A percentile compares a stretch with the other conserved stretches of the same genome.
These are phyloP conservation scores for Colletotrichum agaves DNA, from an alignment of 2,329 filamentous ascomycete genomes.

Conservation along the genomic window DNA sequence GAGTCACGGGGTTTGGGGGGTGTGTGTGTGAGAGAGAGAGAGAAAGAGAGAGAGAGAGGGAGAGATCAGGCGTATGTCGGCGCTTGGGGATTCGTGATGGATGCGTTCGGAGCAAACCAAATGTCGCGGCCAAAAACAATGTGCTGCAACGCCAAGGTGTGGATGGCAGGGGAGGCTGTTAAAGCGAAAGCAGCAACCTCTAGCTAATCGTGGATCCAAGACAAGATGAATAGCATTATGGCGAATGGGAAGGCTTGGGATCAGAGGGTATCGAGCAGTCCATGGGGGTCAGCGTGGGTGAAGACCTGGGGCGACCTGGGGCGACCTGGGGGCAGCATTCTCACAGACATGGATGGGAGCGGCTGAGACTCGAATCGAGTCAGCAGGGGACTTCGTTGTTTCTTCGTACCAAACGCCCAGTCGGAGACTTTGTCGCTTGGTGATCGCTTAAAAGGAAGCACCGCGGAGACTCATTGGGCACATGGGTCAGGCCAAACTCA, in stretches of 20 bases:
- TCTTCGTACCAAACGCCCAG: slow-evolving; percentile 10
- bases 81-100: slow-evolving; percentile 18
- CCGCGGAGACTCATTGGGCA: neutral
- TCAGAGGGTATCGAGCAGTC: slow-evolving; percentile 9
- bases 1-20: slow-evolving; percentile 19
- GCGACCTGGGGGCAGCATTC: neutral
- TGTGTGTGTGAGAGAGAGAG: no score
- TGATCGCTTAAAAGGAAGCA: neutral
- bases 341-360: neutral
- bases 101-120: slow-evolving; percentile 29
- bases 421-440: neutral
- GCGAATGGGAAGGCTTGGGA: neutral
- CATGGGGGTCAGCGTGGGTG: slow-evolving; percentile 25
- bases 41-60: no score
- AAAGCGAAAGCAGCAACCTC: slow-evolving; percentile 5
- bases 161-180: slow-evolving; percentile 14
- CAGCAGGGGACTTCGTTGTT: slow-evolving; percentile 13
- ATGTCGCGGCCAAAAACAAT: slow-evolving; percentile 28
- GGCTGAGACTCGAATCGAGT: slow-evolving; percentile 7
- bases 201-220: slow-evolving; percentile 1
- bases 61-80: slow-evolving; percentile 23
- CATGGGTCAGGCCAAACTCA: neutral
- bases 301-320: slow-evolving; percentile 9
- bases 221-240: slow-evolving; percentile 2
- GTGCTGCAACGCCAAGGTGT: slow-evolving; percentile 28